Base-by-base conservation (phyloP, 2,329 filamentous ascomycete genomes). In the Fusarium verrucosum region DNA sequence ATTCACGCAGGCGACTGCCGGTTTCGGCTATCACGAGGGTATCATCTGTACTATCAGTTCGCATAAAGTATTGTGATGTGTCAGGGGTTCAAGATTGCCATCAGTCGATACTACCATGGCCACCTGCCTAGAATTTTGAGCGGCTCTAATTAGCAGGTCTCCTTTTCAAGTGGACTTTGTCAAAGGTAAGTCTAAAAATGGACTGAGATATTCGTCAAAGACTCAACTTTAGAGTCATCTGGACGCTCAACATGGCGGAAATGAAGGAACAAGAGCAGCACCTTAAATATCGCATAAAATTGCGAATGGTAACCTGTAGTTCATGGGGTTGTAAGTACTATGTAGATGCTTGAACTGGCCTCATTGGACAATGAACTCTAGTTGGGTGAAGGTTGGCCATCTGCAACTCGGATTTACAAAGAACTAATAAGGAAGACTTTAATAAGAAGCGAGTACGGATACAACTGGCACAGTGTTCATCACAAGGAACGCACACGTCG, bases 391-490 rank as follows among this genome's bases (percentile, higher is more conserved):
- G 7, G 30, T 7, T 8, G 5, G 30, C 30, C 16, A 16, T 14
- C 13, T 30, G 4, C 11, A 30, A 8, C 23, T 8, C 23, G 5
- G 30, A 32, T 16, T 32, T 32, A 32, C 30, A 7, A n/a, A 37
- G n/a, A 49, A 30, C 4, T 13, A 28, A 28, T 19, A 44, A 22
- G 23, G 33, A 35, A 37, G n/a, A n/a, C n/a, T n/a, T n/a, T n/a
- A n/a, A n/a, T n/a, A n/a, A n/a, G n/a, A n/a, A n/a, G n/a, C n/a
- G n/a, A n/a, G n/a, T n/a, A n/a, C n/a, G n/a, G n/a, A n/a, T n/a
- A n/a, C n/a, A n/a, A n/a, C n/a, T n/a, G n/a, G 38, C 50, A 37
- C 41, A 66, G 45, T 60, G 45, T 36, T 55, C 35, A n/a, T 35
- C 17, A n/a, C 33, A 16, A n/a, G 13, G 32, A 44, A 28, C 14